Evolutionary conservation across 2,329 filamentous ascomycete species (phyloP).

Genomic region (Exophiala bonariae): DNA sequence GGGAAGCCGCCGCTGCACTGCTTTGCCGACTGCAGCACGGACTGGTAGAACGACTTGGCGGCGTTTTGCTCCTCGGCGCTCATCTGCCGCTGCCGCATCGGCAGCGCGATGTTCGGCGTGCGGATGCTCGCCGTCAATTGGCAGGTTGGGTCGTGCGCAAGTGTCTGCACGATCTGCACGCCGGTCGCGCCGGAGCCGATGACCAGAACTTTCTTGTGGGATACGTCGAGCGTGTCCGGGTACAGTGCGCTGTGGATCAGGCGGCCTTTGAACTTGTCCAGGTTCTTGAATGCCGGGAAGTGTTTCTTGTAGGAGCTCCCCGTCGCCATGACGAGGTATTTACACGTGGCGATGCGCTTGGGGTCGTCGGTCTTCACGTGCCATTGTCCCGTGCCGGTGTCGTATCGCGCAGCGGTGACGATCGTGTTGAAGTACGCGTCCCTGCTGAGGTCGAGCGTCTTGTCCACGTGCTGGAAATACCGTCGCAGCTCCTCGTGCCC

Average conservation of each 20-base stretch:
- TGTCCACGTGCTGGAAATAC: conserved; percentile 44
- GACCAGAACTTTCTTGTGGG: conserved; percentile 62
- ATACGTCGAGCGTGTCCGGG: conserved; percentile 60
- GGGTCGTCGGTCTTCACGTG: conserved; percentile 39
- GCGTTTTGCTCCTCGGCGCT: conserved; percentile 50
- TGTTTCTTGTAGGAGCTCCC: conserved; percentile 55
- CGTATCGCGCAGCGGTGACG: conserved; percentile 26
- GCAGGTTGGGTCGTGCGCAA: conserved; percentile 50
- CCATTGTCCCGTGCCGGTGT: conserved; percentile 38
- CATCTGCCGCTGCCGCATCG: conserved; percentile 55
- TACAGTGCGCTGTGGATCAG: conserved; percentile 62
- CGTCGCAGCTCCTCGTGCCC: conserved; percentile 36
- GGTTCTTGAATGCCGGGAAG: conserved; percentile 60
- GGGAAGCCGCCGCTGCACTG: conserved; percentile 32
- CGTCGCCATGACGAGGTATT: conserved; percentile 12
- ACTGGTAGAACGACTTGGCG: conserved; percentile 1
- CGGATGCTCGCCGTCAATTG: conserved; percentile 58
- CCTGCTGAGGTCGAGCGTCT: conserved; percentile 38
- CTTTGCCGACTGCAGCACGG: conserved; percentile 3
- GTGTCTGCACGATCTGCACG: conserved; percentile 64
- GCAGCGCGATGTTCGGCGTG: conserved; percentile 64
- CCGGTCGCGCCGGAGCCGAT: conserved; percentile 66
- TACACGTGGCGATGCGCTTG: conserved; percentile 4
- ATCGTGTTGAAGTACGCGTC: conserved; percentile 32
- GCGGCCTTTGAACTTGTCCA: conserved; percentile 59